Evolutionary conservation across 2,329 filamentous ascomycete species (phyloP).

Genomic region (Dactylella cylindrospora): DNA sequence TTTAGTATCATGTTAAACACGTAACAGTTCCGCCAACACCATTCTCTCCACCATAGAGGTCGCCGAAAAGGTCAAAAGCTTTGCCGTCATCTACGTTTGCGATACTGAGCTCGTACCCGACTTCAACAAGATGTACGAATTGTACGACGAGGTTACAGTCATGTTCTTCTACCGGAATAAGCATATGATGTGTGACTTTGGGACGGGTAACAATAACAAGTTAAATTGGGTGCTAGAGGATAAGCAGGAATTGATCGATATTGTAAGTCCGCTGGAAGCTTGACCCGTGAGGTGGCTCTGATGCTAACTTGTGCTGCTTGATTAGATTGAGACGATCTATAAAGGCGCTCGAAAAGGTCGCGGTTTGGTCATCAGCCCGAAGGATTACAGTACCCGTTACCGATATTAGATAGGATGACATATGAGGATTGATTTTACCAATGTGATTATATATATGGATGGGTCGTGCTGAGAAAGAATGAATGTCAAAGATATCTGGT

Average conservation of each 20-base stretch:
- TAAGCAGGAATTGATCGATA: constrained; percentile 98
- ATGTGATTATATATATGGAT: no score
- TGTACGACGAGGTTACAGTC: constrained; percentile 88
- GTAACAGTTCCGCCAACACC: not conserved
- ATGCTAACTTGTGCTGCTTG: constrained; percentile 7
- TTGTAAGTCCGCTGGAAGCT: constrained; percentile 55
- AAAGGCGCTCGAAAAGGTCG: constrained; percentile 97
- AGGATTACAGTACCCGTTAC: constrained; percentile 60
- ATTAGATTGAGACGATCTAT: constrained; percentile 84
- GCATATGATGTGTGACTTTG: constrained; percentile 98
- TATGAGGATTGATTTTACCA: no score
- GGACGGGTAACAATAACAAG: constrained; percentile 98
- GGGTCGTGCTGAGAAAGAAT: no score
- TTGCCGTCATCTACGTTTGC: constrained; percentile 88
- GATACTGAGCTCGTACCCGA: constrained; percentile 88
- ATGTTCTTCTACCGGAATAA: constrained; percentile 99
- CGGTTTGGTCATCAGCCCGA: constrained; percentile 93
- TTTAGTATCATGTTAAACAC: not conserved
- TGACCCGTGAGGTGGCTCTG: not conserved
- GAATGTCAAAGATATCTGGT: no score
- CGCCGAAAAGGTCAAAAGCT: constrained; percentile 90
- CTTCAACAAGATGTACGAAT: constrained; percentile 85
- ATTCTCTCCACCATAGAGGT: constrained; percentile 58
- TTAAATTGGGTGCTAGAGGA: constrained; percentile 95
- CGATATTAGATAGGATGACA: constrained; percentile 45